Percentiles rank a stretch among this genome's conserved stretches.
Conservation (phyloP, 2,329 filamentous ascomycete genomes). For the Cytospora piceae region DNA sequence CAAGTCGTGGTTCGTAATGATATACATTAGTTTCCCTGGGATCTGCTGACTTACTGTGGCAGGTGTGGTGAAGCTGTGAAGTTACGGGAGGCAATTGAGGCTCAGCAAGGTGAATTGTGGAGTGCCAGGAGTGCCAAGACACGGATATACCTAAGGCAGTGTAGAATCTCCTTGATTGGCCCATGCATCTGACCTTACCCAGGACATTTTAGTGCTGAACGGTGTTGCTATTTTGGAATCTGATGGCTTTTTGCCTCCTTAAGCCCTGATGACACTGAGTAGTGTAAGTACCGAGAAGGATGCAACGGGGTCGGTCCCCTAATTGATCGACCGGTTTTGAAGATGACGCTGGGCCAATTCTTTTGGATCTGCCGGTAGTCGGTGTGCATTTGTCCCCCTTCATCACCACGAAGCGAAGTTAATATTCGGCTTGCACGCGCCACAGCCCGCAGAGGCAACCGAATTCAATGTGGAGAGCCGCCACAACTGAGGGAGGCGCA, state of each 20-base stretch:
- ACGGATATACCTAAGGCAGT: not conserved
- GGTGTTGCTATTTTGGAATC: constrained; percentile 23
- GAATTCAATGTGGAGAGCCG: not conserved
- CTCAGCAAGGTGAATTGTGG: not conserved
- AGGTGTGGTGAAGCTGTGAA: not conserved
- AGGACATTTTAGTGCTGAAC: not conserved
- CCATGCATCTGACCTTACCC: not conserved
- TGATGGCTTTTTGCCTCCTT: constrained; percentile 6
- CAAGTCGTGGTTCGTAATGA: not conserved
- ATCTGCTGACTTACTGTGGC: not conserved
- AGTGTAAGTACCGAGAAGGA: not conserved
- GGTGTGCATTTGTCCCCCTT: not conserved
- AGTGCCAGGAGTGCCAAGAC: not conserved
- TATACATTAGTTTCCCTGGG: no score
- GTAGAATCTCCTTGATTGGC: not conserved
- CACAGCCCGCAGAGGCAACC: not conserved
- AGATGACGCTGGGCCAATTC: not conserved
- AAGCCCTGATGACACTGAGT: not conserved
- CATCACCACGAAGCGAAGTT: not conserved
- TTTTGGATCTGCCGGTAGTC: not conserved
- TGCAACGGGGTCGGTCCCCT: not conserved
- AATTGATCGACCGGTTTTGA: not conserved
- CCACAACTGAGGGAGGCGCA: not conserved
- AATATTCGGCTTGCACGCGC: not conserved
- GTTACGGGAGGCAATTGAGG: not conserved